Conservation (phyloP, 2,329 filamentous ascomycete species). For the Diaporthe ampelina region DNA sequence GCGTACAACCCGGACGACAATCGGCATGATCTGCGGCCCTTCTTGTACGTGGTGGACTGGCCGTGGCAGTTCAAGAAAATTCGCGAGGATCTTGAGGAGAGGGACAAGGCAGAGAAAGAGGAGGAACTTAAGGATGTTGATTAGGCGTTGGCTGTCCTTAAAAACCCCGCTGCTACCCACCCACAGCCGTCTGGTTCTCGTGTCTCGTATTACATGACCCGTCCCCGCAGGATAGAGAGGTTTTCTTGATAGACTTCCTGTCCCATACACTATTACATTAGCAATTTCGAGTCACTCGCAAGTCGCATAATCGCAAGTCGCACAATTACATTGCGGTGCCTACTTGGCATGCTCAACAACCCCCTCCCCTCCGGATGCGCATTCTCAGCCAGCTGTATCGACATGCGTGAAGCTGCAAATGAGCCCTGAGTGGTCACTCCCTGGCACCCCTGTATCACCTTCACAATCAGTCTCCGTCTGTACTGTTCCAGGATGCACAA, state of each 20-base stretch:
- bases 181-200: too few relatives aligned
- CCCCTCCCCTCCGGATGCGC: too few relatives aligned
- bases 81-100: constrained; percentile 50
- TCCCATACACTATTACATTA: too few relatives aligned
- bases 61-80: constrained; percentile 60
- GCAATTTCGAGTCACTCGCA: too few relatives aligned
- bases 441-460: background rate
- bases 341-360: too few relatives aligned
- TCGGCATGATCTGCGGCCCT: constrained; percentile 56
- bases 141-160: background rate
- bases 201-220: too few relatives aligned
- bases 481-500: background rate
- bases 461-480: too few relatives aligned
- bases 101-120: constrained; percentile 47
- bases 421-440: constrained; percentile 15
- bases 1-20: constrained; percentile 58
- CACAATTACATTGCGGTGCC: too few relatives aligned
- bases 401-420: background rate
- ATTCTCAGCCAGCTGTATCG: background rate
- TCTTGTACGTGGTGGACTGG: constrained; percentile 56
- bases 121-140: background rate
- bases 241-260: too few relatives aligned
- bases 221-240: too few relatives aligned
- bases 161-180: too few relatives aligned
- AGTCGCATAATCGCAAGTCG: too few relatives aligned